phyloP scores from a whole-genome alignment of 352 stramenopile genomes.

The Globisporangium splendens region DNA sequence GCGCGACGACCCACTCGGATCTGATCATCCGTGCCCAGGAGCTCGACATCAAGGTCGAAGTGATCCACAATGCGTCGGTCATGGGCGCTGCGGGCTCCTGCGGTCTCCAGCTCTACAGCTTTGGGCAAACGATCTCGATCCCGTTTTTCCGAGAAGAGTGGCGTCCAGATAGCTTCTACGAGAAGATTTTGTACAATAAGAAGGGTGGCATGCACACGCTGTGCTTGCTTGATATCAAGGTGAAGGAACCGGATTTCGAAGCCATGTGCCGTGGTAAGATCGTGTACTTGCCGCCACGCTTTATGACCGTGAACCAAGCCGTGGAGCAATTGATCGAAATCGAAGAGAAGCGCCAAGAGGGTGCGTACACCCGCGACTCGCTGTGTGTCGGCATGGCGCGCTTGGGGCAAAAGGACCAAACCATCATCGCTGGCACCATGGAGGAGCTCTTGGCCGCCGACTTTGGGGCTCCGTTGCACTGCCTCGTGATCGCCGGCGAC shows the following conservation, averaged over 20 bases:
- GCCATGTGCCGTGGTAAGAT: conserved; percentile 92
- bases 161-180: conserved; percentile 97
- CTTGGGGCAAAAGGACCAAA: conserved; percentile 90
- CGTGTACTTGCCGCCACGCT: conserved; percentile 94
- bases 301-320: conserved; percentile 97
- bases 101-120: conserved; percentile 98
- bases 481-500: conserved; percentile 94
- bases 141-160: conserved; percentile 96
- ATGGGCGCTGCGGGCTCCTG: conserved; percentile 96
- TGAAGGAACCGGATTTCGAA: conserved; percentile 99
- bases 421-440: conserved; percentile 95
- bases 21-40: conserved; percentile 95
- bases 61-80: conserved; percentile 98
- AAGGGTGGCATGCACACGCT: conserved; percentile 97
- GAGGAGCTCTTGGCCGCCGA: conserved; percentile 92
- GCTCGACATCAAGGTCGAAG: conserved; percentile 91
- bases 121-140: conserved; percentile 98
- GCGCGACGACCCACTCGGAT: conserved; percentile 98
- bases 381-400: conserved; percentile 93
- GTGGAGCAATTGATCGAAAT: conserved; percentile 96
- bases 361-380: conserved; percentile 81
- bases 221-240: conserved; percentile 98
- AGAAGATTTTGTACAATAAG: conserved; percentile 97
- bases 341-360: conserved; percentile 83
- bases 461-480: conserved; percentile 96